Evolutionary conservation across 2,329 filamentous ascomycete genomes (phyloP), one percentile per base, ranked within the genome.

Genomic region (Fusarium liriodendri): DNA sequence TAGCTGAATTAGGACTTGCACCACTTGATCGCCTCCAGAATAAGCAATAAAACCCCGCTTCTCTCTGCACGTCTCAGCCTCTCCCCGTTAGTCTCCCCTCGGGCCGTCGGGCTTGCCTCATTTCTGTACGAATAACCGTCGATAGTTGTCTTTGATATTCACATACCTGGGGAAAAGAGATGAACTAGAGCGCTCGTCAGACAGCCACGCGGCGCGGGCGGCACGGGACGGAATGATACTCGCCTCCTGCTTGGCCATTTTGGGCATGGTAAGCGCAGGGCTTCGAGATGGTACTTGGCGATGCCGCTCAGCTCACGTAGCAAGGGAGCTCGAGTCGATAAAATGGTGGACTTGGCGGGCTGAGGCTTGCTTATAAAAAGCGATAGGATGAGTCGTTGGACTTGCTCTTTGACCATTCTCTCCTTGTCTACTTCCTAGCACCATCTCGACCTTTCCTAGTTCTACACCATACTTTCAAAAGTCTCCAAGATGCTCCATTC

Each of bases 401-500:
- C 13, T 25, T 18, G 20, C 22, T 59, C 11, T 18, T 14, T 14
- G 6, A n/a, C 11, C 42, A 22, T 6, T 9, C n/a, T 45, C 61
- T 32, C 13, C 16, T 22, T 25, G 2, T 32, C n/a, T 9, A 4
- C 3, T 13, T 27, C 18, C 25, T n/a, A 2, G 9, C n/a, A 5
- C 18, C 7, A 11, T 20, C 3, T 18, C 5, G 13, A 6, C 1
- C 18, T 27, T 6, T 4, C 6, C n/a, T 13, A 7, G 13, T 5
- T 25, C 9, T 6, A 33, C 1, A 9, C 10, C 6, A 13, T 35
- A 40, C 25, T 16, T 22, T 20, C 7, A 45, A n/a, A 10, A 22
- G 5, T 10, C n/a, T n/a, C 6, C 6, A 74, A 71, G 60, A 33
- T 73, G 37, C 32, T 73, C 18, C 38, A 37, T 5, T 22, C 57